These are phyloP conservation scores for Urtica urens DNA, from an alignment of 306 rosid species.

Conservation along the genomic window DNA sequence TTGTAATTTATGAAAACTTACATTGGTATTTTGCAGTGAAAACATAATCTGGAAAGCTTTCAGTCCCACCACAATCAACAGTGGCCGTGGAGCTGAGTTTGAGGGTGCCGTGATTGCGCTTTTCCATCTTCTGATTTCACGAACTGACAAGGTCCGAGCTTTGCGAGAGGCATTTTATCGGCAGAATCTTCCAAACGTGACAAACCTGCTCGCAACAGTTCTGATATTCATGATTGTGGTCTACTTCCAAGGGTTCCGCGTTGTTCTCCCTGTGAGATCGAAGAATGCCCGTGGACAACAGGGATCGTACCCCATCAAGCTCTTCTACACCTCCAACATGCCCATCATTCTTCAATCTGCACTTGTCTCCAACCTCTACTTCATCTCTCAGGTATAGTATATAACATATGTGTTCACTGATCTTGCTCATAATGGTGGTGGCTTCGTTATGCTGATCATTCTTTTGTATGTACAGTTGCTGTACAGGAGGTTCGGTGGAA, in stretches of 20 bases:
- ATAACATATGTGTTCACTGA: constrained; percentile 9
- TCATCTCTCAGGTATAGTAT: constrained; percentile 76
- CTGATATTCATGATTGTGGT: constrained; percentile 73
- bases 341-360: constrained; percentile 97
- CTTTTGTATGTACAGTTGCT: constrained; percentile 41
- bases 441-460: constrained; percentile 7
- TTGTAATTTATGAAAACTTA: constrained; percentile 1
- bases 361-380: constrained; percentile 81
- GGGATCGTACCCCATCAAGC: constrained; percentile 92
- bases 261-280: constrained; percentile 89
- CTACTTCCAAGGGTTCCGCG: constrained; percentile 96
- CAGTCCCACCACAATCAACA: constrained; percentile 90
- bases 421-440: not conserved
- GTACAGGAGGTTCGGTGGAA: constrained; percentile 75
- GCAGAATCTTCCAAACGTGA: constrained; percentile 93
- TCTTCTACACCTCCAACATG: constrained; percentile 94
- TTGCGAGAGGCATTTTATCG: constrained; percentile 86
- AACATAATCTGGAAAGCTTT: constrained; percentile 91
- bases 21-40: constrained; percentile 44
- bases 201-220: constrained; percentile 81
- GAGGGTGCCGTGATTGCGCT: constrained; percentile 92
- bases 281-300: constrained; percentile 95
- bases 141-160: constrained; percentile 82
- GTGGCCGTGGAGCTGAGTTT: constrained; percentile 94
- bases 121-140: constrained; percentile 76